Evolutionary conservation across 2,329 filamentous ascomycete genomes (phyloP), one percentile per base, ranked within the genome.

Genomic region (Aaosphaeria pasadenensis): DNA sequence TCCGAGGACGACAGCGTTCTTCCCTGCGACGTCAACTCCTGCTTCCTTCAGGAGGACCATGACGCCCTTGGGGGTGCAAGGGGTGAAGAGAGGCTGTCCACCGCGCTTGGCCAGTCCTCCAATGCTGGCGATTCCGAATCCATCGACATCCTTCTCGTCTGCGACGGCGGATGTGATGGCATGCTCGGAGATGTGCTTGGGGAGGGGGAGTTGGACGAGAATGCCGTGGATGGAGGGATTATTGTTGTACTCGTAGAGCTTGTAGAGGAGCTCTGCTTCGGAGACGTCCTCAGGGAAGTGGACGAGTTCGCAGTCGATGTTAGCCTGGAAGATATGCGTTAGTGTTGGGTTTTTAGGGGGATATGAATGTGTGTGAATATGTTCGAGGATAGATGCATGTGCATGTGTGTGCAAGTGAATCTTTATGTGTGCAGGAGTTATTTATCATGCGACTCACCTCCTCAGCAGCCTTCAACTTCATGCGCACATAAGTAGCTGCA

Each of bases 391-490:
- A 9, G 33, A n/a, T 36, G 33, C n/a, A 42, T 51, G 35, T 39
- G 42, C 2, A 17, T 30, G 42, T 29, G 31, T 36, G 33, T 9
- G 33, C 33, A 36, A 24, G 17, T 24, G 17, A 30, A 43, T 75
- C 60, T 24, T 24, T 3, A 24, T 24, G 17, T 24, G 17, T 24
- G 17, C 17, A 24, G 17, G 17, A 24, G 17, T 24, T 24, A 24
- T 24, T 24, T 24, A 24, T 24, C 2, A 24, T 24, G 17, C 17
- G 17, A 24, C 17, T 24, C 77, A 91, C 88, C 81, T 97, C 94
- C 70, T 89, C 79, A 49, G 94, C 94, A 57, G 94, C 94, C 81
- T 96, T 99, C 66, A 96, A 77, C 79, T 99, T 99, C 94, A 99
- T 99, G 75, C 91, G 91, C 74, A 99, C 92, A 88, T 99, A 99